Evolutionary conservation across 2,329 filamentous ascomycete species (phyloP).

Genomic region (Fusarium equiseti): DNA sequence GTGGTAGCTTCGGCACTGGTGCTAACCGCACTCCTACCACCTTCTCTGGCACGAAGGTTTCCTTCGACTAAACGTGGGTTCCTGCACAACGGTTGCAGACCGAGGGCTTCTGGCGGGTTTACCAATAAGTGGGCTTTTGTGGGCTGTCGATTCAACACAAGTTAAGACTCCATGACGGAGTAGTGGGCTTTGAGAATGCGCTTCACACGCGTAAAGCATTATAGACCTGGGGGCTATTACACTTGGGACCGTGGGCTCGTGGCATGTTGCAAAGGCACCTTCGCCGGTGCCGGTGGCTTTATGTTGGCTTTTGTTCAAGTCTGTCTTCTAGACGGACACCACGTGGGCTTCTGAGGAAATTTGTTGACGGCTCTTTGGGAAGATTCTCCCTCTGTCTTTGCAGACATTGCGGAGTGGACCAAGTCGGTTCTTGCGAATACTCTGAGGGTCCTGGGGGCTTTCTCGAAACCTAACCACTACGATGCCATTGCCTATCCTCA

Average conservation of each 20-base stretch:
- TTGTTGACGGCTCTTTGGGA: constrained; percentile 55
- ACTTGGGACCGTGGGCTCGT: constrained; percentile 57
- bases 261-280: constrained; percentile 45
- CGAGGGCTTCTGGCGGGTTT: constrained; percentile 61
- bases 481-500: constrained; percentile 34
- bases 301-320: constrained; percentile 47
- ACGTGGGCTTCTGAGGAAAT: constrained; percentile 58
- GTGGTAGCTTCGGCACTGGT: constrained; percentile 44
- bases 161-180: constrained; percentile 52
- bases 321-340: constrained; percentile 45
- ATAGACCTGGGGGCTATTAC: constrained; percentile 68
- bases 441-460: constrained; percentile 57
- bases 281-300: constrained; percentile 49
- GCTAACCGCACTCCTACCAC: constrained; percentile 47
- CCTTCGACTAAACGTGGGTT: constrained; percentile 66
- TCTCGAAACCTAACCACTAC: constrained; percentile 41
- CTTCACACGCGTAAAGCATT: constrained; percentile 58
- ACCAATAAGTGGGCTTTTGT: constrained; percentile 60
- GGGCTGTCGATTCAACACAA: constrained; percentile 68
- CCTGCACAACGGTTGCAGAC: constrained; percentile 45
- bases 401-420: constrained; percentile 45
- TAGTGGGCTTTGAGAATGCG: constrained; percentile 67
- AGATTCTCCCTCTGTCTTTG: constrained; percentile 39
- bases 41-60: constrained; percentile 80
- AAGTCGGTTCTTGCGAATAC: constrained; percentile 53